These are phyloP conservation scores for Spathaspora sp. DNA, from an alignment of 1,139 yeast genomes.

Conservation along the genomic window DNA sequence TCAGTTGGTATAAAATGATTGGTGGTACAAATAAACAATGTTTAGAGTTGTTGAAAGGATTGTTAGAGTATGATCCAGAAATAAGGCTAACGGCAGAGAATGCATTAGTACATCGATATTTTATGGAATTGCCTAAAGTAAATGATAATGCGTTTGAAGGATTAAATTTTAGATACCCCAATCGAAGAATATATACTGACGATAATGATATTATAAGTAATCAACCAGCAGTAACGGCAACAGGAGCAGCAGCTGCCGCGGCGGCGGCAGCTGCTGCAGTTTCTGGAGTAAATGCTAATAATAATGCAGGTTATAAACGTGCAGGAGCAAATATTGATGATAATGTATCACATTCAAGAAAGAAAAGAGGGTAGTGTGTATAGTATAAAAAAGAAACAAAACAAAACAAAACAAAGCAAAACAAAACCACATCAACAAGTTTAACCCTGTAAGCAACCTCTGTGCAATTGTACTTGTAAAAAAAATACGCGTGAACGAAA, in stretches of 20 bases:
- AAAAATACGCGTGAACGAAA: background rate
- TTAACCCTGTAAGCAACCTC: background rate
- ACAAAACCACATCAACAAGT: background rate
- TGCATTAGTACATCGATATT: slow-evolving; percentile 76
- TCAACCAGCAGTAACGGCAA: slow-evolving; percentile 15
- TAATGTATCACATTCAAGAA: slow-evolving; percentile 2
- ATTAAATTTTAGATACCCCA: slow-evolving; percentile 62
- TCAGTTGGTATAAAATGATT: slow-evolving; percentile 81
- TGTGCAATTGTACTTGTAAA: background rate
- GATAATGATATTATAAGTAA: slow-evolving; percentile 62
- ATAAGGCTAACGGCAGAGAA: slow-evolving; percentile 67
- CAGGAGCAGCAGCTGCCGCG: slow-evolving; percentile 22
- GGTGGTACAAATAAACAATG: slow-evolving; percentile 75
- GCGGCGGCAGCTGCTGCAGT: slow-evolving; percentile 22
- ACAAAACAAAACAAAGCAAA: background rate
- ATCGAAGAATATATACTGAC: slow-evolving; percentile 73
- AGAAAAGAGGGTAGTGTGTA: slow-evolving; percentile 5
- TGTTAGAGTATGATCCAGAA: slow-evolving; percentile 85
- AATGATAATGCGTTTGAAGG: slow-evolving; percentile 71
- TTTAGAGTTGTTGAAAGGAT: slow-evolving; percentile 57
- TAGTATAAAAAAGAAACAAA: background rate
- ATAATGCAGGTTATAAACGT: background rate
- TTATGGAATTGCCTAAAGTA: slow-evolving; percentile 66
- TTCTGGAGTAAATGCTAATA: background rate
- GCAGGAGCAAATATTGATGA: background rate